Conservation (phyloP, 163 green algal species). For the Trebouxia gelatinosa region DNA sequence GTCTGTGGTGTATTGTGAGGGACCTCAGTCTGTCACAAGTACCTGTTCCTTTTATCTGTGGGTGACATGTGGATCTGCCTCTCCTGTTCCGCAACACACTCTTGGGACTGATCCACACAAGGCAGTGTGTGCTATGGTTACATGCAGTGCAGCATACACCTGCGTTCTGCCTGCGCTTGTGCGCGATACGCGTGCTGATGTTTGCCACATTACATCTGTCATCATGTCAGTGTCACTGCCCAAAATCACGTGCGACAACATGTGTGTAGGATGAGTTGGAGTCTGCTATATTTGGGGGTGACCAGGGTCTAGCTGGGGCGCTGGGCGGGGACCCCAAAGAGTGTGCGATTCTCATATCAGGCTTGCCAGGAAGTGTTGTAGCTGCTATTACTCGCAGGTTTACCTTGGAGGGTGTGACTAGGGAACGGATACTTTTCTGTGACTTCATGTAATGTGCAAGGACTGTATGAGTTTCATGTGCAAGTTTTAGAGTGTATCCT, state of each 20-base stretch:
- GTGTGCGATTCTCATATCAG: slow-evolving; percentile 59
- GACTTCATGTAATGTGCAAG: slow-evolving; percentile 61
- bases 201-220: not conserved
- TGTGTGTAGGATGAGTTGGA: slow-evolving; percentile 54
- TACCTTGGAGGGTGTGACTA: slow-evolving; percentile 50
- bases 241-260: no score
- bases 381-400: slow-evolving; percentile 57
- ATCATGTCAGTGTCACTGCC: not conserved
- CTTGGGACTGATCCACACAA: not conserved
- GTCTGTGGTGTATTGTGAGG: no score
- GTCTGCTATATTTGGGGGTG: slow-evolving; percentile 49
- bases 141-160: slow-evolving; percentile 4
- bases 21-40: no score
- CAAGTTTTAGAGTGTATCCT: no score
- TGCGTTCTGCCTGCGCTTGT: no score
- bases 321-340: slow-evolving; percentile 45
- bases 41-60: no score
- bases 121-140: not conserved
- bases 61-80: no score
- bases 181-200: no score
- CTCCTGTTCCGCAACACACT: slow-evolving; percentile 5
- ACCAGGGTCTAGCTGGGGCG: slow-evolving; percentile 44
- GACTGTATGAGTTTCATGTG: no score
- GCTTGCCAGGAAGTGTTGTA: slow-evolving; percentile 58
- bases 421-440: slow-evolving; percentile 70